Evolutionary conservation across 441 rosid species (phyloP), one percentile per base, ranked within the genome.

Genomic region (Adansonia gregorii): DNA sequence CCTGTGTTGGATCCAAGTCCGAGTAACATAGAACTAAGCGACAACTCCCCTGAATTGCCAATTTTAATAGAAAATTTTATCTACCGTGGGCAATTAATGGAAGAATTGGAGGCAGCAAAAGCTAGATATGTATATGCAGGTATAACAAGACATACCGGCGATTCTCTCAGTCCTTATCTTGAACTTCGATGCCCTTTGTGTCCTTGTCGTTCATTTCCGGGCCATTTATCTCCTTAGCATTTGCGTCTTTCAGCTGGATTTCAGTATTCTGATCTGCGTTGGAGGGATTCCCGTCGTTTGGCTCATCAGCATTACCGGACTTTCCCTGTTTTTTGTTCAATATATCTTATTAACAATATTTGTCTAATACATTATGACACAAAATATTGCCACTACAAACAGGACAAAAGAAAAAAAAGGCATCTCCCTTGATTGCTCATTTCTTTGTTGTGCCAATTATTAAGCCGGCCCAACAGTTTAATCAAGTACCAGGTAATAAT

Each of bases 291-390:
- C 54, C 86, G 15, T 84, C 81, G 24, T 59, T 76, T n/a, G 78
- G 68, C 58, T 67, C 88, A 3, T 85, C 92, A 15, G 22, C 73
- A 66, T 52, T 80, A n/a, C 68, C 17, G 3, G 88, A 74, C 64
- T 87, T 91, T 4, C 82, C 91, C 89, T 88, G 87, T 59, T 39
- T 59, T 39, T 72, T 64, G 61, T 67, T 54, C 39, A 43, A 41
- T 5, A 65, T 19, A 58, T 19, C 27, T 20, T 58, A 58, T 58
- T 27, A 19, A 19, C 63, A 67, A 77, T 55, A 56, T 67, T 64
- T 6, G 31, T 15, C 39, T 39, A 45, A 39, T 56, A 61, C 31
- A 17, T 58, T 10, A 41, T 17, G 14, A 35, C 39, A 76, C 14
- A 19, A 11, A 7, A 66, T 14, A 12, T 15, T 64, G 49, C 19